Conservation (phyloP, 805 yeast species). For the Cyberlindnera japonica region DNA sequence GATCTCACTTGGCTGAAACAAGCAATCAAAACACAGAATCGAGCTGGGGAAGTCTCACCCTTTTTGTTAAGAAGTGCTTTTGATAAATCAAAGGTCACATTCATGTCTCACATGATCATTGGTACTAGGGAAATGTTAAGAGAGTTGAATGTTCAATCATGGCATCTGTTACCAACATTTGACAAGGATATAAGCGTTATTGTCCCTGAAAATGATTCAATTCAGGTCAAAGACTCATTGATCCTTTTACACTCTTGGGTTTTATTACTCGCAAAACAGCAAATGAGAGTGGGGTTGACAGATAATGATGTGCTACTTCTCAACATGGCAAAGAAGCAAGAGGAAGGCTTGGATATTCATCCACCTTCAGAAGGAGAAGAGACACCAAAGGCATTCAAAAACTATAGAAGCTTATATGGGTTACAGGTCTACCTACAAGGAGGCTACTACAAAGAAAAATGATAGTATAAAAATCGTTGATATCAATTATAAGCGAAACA, state of each 20-base stretch:
- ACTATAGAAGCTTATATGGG: too few species aligned
- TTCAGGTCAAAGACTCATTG: neutral
- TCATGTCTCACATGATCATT: slow-evolving; percentile 1
- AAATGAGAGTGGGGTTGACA: neutral
- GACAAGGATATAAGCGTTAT: neutral
- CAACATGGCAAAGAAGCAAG: too few species aligned
- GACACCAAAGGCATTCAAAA: too few species aligned
- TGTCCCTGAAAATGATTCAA: neutral
- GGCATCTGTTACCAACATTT: neutral
- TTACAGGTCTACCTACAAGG: too few species aligned
- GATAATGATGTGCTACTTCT: too few species aligned
- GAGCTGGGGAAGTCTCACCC: slow-evolving; percentile 1
- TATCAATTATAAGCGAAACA: too few species aligned
- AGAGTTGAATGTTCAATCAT: neutral
- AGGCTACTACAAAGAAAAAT: too few species aligned
- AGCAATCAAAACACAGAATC: neutral
- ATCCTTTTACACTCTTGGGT: neutral
- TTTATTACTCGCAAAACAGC: neutral
- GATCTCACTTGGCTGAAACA: slow-evolving; percentile 4
- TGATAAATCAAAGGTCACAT: slow-evolving; percentile 4
- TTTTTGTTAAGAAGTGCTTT: slow-evolving; percentile 4
- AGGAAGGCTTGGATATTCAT: neutral
- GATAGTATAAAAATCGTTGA: too few species aligned
- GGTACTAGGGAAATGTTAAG: slow-evolving; percentile 1
- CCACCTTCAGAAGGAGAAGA: neutral